Percentiles rank a stretch among this genome's conserved stretches.
phyloP scores from a whole-genome alignment of 208 protist genomes.

The Leishmania amazonensis region DNA sequence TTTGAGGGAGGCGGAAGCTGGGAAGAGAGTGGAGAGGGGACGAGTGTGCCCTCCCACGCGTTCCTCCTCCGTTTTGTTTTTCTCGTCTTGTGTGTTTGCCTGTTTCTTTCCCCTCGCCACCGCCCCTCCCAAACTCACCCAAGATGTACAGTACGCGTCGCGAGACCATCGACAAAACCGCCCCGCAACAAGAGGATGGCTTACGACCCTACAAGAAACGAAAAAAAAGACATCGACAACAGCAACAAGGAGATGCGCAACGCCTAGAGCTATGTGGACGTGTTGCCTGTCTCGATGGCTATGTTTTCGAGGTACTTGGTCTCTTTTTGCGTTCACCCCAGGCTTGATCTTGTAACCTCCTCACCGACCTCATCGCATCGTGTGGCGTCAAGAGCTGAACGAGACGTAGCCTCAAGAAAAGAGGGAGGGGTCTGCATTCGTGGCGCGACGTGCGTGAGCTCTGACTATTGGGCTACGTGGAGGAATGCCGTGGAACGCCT shows the following conservation, averaged over 20 bases:
- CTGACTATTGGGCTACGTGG: not conserved
- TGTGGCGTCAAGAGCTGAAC: not conserved
- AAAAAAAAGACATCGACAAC: not conserved
- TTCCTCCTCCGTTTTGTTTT: not conserved
- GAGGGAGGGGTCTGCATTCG: not conserved
- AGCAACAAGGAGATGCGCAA: not conserved
- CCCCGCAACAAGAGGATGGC: not conserved
- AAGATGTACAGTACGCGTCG: conserved; percentile 4
- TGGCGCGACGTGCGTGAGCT: not conserved
- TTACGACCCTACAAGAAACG: not conserved
- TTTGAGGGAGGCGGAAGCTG: not conserved
- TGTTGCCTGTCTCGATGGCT: not conserved
- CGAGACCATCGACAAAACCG: not conserved
- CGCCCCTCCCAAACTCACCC: not conserved
- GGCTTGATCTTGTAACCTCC: not conserved
- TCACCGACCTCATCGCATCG: not conserved
- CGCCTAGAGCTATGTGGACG: not conserved
- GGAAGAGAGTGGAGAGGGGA: not conserved
- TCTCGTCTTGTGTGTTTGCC: not conserved
- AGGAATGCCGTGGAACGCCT: not conserved
- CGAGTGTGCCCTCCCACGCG: not conserved
- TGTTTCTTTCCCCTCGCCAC: not conserved
- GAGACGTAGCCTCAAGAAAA: not conserved
- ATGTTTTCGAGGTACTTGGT: not conserved
- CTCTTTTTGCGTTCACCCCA: not conserved